Conservation (phyloP, 139 green algal species). For the Pycnococcus provasolii region DNA sequence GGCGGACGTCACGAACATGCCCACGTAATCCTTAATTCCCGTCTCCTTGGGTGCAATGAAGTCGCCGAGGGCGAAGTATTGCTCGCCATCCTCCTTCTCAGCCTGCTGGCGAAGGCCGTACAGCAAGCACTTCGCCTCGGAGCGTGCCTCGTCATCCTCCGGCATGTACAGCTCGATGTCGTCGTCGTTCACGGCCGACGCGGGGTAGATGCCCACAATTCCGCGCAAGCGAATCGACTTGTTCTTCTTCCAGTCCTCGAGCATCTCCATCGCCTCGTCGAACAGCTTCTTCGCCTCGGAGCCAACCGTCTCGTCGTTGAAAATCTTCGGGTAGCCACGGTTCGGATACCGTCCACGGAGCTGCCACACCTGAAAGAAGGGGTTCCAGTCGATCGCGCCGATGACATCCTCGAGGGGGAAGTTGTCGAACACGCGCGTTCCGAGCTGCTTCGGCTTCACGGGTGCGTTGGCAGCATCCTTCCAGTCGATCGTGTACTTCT, state of each 20-base stretch:
- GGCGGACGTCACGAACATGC: constrained; percentile 73
- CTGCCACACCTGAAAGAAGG: constrained; percentile 99
- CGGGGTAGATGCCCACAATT: constrained; percentile 81
- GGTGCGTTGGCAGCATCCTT: constrained; percentile 60
- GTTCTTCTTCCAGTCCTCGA: constrained; percentile 66
- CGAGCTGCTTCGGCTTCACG: constrained; percentile 56
- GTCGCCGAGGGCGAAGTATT: constrained; percentile 86
- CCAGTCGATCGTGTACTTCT: constrained; percentile 65
- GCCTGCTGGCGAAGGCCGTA: constrained; percentile 58
- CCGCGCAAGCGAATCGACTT: constrained; percentile 73
- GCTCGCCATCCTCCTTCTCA: constrained; percentile 71
- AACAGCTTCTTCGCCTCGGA: constrained; percentile 93
- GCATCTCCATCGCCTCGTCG: constrained; percentile 73
- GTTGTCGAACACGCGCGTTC: constrained; percentile 57
- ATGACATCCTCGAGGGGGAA: constrained; percentile 85
- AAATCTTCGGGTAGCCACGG: constrained; percentile 97
- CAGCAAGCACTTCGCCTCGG: constrained; percentile 26
- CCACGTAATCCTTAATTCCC: constrained; percentile 84
- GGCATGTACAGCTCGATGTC: constrained; percentile 75
- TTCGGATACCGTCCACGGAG: constrained; percentile 95
- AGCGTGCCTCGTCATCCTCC: constrained; percentile 43
- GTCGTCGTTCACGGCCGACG: constrained; percentile 84
- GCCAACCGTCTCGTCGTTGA: constrained; percentile 95
- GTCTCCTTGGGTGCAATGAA: constrained; percentile 81
- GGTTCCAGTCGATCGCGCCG: constrained; percentile 97